phyloP scores from a whole-genome alignment of 2,329 filamentous ascomycete species.

The Verticillium isaacii region DNA sequence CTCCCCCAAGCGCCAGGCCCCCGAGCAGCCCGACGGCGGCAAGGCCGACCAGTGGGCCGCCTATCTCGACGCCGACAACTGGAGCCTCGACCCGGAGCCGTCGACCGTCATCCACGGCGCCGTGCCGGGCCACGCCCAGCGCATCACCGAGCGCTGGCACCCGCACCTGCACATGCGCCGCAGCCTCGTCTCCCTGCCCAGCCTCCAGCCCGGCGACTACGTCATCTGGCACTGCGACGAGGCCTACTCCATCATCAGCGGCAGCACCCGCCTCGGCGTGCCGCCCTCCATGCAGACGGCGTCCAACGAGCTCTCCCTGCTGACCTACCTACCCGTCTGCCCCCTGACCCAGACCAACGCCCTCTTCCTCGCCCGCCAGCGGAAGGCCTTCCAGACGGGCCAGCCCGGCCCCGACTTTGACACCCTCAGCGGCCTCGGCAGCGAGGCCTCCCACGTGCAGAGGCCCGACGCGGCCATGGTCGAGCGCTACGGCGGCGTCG shows the following conservation, averaged over 20 bases:
- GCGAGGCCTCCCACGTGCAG: slow-evolving; percentile 44
- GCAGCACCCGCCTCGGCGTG: slow-evolving; percentile 25
- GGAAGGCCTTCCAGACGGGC: slow-evolving; percentile 50
- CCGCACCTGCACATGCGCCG: slow-evolving; percentile 48
- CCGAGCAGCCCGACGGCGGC: slow-evolving; percentile 14
- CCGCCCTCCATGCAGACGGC: slow-evolving; percentile 12
- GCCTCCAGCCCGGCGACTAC: slow-evolving; percentile 51
- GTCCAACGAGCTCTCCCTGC: slow-evolving; percentile 36
- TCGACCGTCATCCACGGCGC: slow-evolving; percentile 54
- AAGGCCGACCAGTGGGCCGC: slow-evolving; percentile 36
- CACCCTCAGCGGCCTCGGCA: slow-evolving; percentile 44
- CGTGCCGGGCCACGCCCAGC: slow-evolving; percentile 53
- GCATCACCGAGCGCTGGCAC: slow-evolving; percentile 54
- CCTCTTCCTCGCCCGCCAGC: slow-evolving; percentile 34
- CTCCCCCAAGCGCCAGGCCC: slow-evolving; percentile 24
- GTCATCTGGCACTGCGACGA: slow-evolving; percentile 56
- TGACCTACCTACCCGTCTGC: slow-evolving; percentile 51
- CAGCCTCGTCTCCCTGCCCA: slow-evolving; percentile 51
- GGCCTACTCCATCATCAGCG: slow-evolving; percentile 48
- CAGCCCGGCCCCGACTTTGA: slow-evolving; percentile 53
- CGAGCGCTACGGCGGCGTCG: slow-evolving; percentile 42
- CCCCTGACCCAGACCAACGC: slow-evolving; percentile 40
- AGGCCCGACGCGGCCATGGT: slow-evolving; percentile 48
- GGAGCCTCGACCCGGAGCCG: slow-evolving; percentile 40
- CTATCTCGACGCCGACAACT: slow-evolving; percentile 39